These are phyloP conservation scores for Coniella lustricola DNA, from an alignment of 2,329 filamentous ascomycete species.

Conservation along the genomic window DNA sequence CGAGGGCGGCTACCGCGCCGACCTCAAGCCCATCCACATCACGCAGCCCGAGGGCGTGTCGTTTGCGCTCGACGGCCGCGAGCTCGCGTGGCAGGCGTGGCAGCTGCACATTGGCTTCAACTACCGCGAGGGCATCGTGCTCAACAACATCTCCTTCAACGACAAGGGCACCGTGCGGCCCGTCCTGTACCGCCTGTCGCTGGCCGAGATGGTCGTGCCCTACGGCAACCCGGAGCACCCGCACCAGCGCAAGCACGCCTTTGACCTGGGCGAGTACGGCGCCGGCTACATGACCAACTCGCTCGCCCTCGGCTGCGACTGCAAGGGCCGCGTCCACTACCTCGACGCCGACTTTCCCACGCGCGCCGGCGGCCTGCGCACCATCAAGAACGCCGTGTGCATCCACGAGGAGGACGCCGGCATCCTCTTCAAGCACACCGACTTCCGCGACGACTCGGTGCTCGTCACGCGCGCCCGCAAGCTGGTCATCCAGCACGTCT, in stretches of 20 bases:
- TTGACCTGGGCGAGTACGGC: slow-evolving; percentile 75
- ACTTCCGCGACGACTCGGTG: slow-evolving; percentile 83
- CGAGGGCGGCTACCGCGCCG: slow-evolving; percentile 66
- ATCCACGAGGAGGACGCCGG: slow-evolving; percentile 92
- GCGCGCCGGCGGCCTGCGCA: slow-evolving; percentile 63
- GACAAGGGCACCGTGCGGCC: slow-evolving; percentile 72
- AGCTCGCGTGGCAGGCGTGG: slow-evolving; percentile 88
- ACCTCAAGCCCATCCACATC: slow-evolving; percentile 73
- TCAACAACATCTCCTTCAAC: slow-evolving; percentile 85
- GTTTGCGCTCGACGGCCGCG: slow-evolving; percentile 68
- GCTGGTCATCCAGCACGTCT: slow-evolving; percentile 82
- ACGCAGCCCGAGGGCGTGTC: slow-evolving; percentile 76
- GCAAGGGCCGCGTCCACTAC: slow-evolving; percentile 87
- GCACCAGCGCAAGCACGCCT: slow-evolving; percentile 75
- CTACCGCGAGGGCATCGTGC: slow-evolving; percentile 83
- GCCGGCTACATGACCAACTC: slow-evolving; percentile 81
- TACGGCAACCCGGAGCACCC: slow-evolving; percentile 77
- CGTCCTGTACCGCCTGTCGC: slow-evolving; percentile 80
- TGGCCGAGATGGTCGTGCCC: slow-evolving; percentile 91
- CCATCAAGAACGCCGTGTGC: slow-evolving; percentile 90
- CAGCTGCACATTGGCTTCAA: slow-evolving; percentile 91
- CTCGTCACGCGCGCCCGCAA: slow-evolving; percentile 83
- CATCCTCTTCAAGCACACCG: slow-evolving; percentile 89
- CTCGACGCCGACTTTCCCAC: slow-evolving; percentile 83
- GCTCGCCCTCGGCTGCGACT: slow-evolving; percentile 70